A percentile compares a stretch with the other conserved stretches of the same genome.
Conservation (phyloP, 2,329 filamentous ascomycete genomes). For the Talaromyces sp. region DNA sequence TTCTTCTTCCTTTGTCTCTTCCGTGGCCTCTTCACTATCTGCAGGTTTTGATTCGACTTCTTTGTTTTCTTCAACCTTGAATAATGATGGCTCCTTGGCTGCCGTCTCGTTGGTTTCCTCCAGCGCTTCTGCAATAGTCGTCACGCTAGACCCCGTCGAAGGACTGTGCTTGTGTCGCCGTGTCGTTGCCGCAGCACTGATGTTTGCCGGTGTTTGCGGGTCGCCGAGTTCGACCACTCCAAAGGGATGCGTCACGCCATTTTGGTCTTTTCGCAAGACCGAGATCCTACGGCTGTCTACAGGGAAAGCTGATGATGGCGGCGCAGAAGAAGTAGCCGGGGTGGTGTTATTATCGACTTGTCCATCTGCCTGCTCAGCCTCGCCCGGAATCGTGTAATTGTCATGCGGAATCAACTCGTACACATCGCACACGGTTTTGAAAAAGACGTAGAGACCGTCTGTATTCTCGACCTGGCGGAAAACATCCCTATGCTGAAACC, state of each 20-base stretch:
- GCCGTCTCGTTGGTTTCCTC: constrained; percentile 57
- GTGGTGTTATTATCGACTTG: not conserved
- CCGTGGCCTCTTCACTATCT: not conserved
- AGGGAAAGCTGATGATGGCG: constrained; percentile 14
- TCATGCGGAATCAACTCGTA: constrained; percentile 86
- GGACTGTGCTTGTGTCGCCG: constrained; percentile 79
- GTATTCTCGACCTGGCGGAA: constrained; percentile 91
- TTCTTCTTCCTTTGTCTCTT: not conserved
- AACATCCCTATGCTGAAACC: constrained; percentile 93
- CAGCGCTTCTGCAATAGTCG: constrained; percentile 75
- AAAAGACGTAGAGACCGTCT: constrained; percentile 91
- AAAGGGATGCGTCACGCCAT: constrained; percentile 16
- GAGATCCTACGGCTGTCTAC: constrained; percentile 28
- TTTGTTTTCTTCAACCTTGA: constrained; percentile 10
- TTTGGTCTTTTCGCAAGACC: constrained; percentile 31
- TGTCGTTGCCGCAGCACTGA: constrained; percentile 63
- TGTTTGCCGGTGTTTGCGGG: constrained; percentile 39
- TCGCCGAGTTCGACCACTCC: constrained; percentile 17
- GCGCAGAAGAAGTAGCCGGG: constrained; percentile 11
- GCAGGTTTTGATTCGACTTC: not conserved
- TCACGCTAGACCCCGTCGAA: constrained; percentile 71
- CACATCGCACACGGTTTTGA: constrained; percentile 92
- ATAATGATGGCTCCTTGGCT: not conserved
- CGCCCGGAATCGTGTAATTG: constrained; percentile 90
- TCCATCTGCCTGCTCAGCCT: constrained; percentile 67